Evolutionary conservation across 2,329 filamentous ascomycete species (phyloP), one percentile per base, ranked within the genome.

Genomic region (Penicillium sp.): DNA sequence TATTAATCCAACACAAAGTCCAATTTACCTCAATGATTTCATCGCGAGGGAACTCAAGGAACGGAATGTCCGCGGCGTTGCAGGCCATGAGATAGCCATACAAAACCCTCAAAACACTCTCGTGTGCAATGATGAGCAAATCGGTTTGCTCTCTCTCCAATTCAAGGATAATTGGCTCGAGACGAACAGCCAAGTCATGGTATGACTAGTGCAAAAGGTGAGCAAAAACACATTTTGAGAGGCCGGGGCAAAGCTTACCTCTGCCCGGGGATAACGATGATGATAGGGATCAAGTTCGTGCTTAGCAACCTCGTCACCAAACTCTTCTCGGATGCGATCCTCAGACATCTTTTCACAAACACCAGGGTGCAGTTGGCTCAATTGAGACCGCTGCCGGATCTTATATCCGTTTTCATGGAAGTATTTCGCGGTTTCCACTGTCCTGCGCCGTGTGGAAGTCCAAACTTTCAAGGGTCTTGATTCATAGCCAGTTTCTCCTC

Each of bases 11-110:
- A 43, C 38, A 13, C 4, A 19, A 17, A 31, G 33, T 19, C 41
- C 46, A 38, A 56, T 70, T 60, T 66, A 81, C 82, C 76, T 98
- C 93, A 59, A 98, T 95, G 64, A 98, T 97, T 67, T 98, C 89
- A 65, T 98, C 85, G 38, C 93, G 86, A 4, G 93, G 93, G 63
- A 98, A 98, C 58, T 88, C 87, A 54, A 98, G 80, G 59, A 84
- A 85, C 4, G 93, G 93, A 55, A 98, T 98, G 64, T 95, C 89
- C 69, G 85, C 86, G 8, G 94, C 90, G 66, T 91, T 93, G 72
- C 93, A 97, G 60, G 95, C 93, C 93, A 98, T 98, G 34, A 98
- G 77, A 69, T 98, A 98, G 22, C 90, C 90, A 66, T 98, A 98
- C 3, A 98, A 78, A 22, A 98, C 93, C 38, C 93, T 87, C 41